Evolutionary conservation across 345 rosid genomes (phyloP), one percentile per base, ranked within the genome.

Genomic region (Diplotaxis tenuifolia): DNA sequence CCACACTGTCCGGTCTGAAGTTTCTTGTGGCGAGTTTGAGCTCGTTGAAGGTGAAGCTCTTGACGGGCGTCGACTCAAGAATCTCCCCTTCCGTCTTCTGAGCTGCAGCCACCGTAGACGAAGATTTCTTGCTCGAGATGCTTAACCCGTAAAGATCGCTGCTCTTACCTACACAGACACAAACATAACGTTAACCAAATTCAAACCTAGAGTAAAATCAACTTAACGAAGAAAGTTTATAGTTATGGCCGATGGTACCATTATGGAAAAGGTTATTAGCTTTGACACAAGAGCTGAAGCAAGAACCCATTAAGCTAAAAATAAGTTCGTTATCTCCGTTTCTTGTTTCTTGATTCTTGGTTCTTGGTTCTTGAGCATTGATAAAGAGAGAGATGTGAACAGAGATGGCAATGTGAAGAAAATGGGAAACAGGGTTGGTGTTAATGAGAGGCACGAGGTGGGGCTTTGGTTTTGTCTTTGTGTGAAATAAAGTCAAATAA

Each of bases 31-130:
- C 92, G 25, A 77, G 81, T 76, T 73, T 89, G 2, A 96, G 92
- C 71, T 96, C 93, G 60, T 79, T 72, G 76, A 83, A 92, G 70
- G 61, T 79, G 75, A 96, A 89, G 77, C 70, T 88, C 84, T 90
- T 96, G 36, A 96, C 76, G 36, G 88, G 82, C 5, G 94, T 52
- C 21, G 91, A 82, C 69, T 83, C 88, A 75, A 95, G 81, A 65
- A 95, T 92, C 83, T 92, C 98, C 28, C 91, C 97, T 84, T 95
- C 97, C 34, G 88, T 90, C 59, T 96, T 75, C 19, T 96, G 92
- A 72, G 92, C 81, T 56, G 80, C 81, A 8, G 74, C 69, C 7
- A 96, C 84, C 12, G 62, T 54, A 5, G 86, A 79, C 45, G 90
- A 88, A 3, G 79, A 75, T 75, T 69, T 88, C 74, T 83, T 78